Percentiles rank a stretch among this genome's conserved stretches.
phyloP scores from a whole-genome alignment of 2,329 filamentous ascomycete genomes.

The Ophiostoma sp. region DNA sequence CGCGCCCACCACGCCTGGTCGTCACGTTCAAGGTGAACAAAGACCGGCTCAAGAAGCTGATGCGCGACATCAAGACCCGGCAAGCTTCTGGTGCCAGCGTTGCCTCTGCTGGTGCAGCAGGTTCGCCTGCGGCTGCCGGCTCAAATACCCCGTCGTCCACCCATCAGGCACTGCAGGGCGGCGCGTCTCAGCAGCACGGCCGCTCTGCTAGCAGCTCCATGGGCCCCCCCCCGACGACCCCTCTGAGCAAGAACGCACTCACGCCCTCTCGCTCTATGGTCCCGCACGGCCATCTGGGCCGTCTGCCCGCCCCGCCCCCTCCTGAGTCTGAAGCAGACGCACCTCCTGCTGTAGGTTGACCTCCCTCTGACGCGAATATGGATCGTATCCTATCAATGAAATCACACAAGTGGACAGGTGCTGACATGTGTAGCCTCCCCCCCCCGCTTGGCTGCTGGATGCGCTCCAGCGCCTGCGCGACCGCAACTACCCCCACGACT shows the following conservation, averaged over 20 bases:
- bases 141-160: slow-evolving; percentile 32
- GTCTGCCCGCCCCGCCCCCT: slow-evolving; percentile 62
- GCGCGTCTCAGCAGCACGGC: slow-evolving; percentile 39
- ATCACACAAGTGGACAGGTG: not conserved
- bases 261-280: slow-evolving; percentile 25
- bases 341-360: slow-evolving; percentile 55
- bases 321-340: slow-evolving; percentile 51
- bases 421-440: slow-evolving; percentile 58
- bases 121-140: not conserved
- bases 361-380: not conserved
- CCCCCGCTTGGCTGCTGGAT: slow-evolving; percentile 76
- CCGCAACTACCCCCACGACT: slow-evolving; percentile 67
- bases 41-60: slow-evolving; percentile 63
- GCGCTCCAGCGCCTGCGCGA: slow-evolving; percentile 67
- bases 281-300: slow-evolving; percentile 54
- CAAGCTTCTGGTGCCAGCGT: slow-evolving; percentile 4
- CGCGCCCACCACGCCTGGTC: slow-evolving; percentile 58
- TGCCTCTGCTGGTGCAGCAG: not conserved
- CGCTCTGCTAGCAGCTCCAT: slow-evolving; percentile 46
- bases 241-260: slow-evolving; percentile 31
- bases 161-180: slow-evolving; percentile 37
- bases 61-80: slow-evolving; percentile 38
- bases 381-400: slow-evolving; percentile 21
- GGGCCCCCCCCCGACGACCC: slow-evolving; percentile 48
- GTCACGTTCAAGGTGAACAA: slow-evolving; percentile 70